Evolutionary conservation across 73 alveolate genomes (phyloP), one percentile per base, ranked within the genome.

Genomic region (Paramecium primaurelia): DNA sequence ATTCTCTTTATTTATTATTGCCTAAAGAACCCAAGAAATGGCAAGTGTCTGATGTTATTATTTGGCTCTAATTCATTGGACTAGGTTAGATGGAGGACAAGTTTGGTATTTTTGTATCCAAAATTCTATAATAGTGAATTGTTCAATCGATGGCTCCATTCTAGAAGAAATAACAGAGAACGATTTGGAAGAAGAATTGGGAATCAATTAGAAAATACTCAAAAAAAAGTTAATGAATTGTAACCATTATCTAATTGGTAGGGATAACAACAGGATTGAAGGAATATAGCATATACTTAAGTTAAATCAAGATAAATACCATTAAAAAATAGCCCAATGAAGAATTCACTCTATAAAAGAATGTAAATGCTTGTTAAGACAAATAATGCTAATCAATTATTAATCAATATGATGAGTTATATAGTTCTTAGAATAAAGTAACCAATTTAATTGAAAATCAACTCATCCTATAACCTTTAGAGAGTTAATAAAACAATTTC

Each of bases 401-500:
- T 54, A 54, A 54, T 54, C 69, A 54, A 54, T 54, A n/a, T 18
- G 69, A 54, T 54, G 69, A 54, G 22, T 54, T 54, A 18, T 25
- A 54, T 54, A 16, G 9, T 25, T 54, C 69, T 18, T n/a, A 54
- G 69, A 54, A 54, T 34, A 54, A 54, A 28, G 28, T 28, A 8
- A 64, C 12, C 28, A 28, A 44, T 20, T 12, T 8, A 80, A 49
- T 80, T 34, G 88, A 75, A 80, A 26, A 80, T 49, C 20, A 80
- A 36, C 92, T 96, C 20, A 69, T 96, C 26, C 94, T 96, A n/a
- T 94, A 95, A 42, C 96, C 96, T 32, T 94, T 95, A n/a, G 98
- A 95, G 38, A 96, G 96, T 58, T 95, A 96, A n/a, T 86, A 93
- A 84, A 94, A 95, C 77, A 96, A 96, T 77, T 96, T 96, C 45